phyloP scores from a whole-genome alignment of 1,284 basidiomycete genomes.

The Veloboletus limbatus region DNA sequence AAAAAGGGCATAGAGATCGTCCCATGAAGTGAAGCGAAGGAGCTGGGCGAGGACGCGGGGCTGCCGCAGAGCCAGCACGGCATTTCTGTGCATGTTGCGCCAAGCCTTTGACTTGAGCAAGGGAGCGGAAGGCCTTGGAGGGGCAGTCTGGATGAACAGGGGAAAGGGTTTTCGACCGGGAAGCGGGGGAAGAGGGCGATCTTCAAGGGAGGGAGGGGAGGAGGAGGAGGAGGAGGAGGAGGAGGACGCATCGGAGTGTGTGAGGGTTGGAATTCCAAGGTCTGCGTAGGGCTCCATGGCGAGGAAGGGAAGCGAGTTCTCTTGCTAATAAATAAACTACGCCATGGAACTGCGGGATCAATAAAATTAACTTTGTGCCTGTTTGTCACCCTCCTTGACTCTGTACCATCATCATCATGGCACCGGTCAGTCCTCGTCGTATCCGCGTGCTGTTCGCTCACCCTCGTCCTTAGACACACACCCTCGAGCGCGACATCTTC shows the following conservation, averaged over 20 bases:
- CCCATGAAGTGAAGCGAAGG: conserved; percentile 47
- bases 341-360: no score
- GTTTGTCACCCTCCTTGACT: no score
- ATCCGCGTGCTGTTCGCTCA: no score
- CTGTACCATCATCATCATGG: no score
- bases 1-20: conserved; percentile 52
- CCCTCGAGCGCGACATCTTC: conserved; percentile 68
- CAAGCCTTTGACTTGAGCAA: conserved; percentile 21
- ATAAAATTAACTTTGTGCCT: no score
- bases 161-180: conserved; percentile 8
- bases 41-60: conserved; percentile 45
- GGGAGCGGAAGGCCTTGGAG: conserved; percentile 14
- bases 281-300: conserved; percentile 28
- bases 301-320: no score
- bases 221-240: conserved; percentile 17
- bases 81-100: conserved; percentile 28
- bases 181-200: conserved; percentile 24
- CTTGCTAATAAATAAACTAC: no score
- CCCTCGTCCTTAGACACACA: conserved; percentile 20
- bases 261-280: conserved; percentile 32
- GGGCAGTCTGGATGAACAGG: no score
- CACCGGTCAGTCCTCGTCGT: no score
- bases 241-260: conserved; percentile 29
- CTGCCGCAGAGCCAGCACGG: conserved; percentile 35
- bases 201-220: conserved; percentile 15